Evolutionary conservation across 495 filamentous ascomycete genomes (phyloP).

Genomic region (Penicillium egyptiacum): DNA sequence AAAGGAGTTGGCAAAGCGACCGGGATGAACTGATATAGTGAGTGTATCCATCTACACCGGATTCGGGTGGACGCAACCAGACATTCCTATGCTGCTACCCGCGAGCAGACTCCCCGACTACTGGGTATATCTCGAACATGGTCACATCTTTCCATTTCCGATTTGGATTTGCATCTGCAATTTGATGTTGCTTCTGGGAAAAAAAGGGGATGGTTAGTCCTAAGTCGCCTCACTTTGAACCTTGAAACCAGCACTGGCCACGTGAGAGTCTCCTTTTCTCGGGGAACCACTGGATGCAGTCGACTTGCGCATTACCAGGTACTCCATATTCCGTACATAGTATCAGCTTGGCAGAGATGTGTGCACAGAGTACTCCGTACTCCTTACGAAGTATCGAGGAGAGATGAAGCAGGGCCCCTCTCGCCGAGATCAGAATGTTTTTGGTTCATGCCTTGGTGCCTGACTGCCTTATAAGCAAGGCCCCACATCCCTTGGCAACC

Average conservation of each 20-base stretch:
- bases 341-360: background rate
- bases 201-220: background rate
- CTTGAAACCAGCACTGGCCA: slow-evolving; percentile 14
- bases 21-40: slow-evolving; percentile 32
- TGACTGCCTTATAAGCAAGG: background rate
- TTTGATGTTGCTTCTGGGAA: background rate
- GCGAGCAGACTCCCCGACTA: slow-evolving; percentile 10
- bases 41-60: slow-evolving; percentile 25
- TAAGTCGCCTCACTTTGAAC: slow-evolving; percentile 15
- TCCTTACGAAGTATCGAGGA: slow-evolving; percentile 5
- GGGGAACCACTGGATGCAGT: slow-evolving; percentile 12
- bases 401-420: slow-evolving; percentile 10
- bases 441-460: background rate
- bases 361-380: too few relatives aligned
- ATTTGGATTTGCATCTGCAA: slow-evolving; percentile 4
- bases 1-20: slow-evolving; percentile 25
- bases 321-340: background rate
- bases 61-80: slow-evolving; percentile 33
- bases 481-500: background rate
- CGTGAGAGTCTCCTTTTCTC: slow-evolving; percentile 9
- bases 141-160: slow-evolving; percentile 10
- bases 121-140: background rate
- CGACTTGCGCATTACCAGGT: background rate
- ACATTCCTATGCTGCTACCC: slow-evolving; percentile 20
- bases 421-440: slow-evolving; percentile 10